Percentiles rank a stretch among this genome's conserved stretches.
These are phyloP conservation scores for Mucor sp. DNA, from an alignment of 371 early-diverging fungal species.

Conservation along the genomic window DNA sequence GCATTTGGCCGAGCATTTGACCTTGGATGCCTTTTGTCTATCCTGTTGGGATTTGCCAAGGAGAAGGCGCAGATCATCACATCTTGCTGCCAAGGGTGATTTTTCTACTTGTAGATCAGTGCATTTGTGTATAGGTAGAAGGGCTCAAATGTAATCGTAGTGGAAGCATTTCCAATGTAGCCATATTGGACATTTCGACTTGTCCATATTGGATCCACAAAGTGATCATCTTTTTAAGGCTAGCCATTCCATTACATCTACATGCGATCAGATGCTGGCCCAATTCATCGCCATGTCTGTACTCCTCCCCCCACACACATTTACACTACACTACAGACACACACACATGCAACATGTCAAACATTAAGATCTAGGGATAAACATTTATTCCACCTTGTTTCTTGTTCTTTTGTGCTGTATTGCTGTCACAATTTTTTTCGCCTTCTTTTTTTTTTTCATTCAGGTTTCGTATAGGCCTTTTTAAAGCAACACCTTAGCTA, in stretches of 20 bases:
- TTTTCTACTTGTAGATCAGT: too few species aligned
- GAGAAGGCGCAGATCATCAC: too few species aligned
- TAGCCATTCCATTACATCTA: too few species aligned
- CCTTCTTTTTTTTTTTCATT: neutral
- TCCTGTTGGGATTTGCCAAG: too few species aligned
- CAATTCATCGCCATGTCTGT: neutral
- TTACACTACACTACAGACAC: too few species aligned
- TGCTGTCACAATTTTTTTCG: conserved; percentile 14
- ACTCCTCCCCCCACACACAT: neutral
- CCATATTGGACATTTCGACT: too few species aligned
- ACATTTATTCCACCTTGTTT: neutral
- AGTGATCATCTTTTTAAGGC: neutral
- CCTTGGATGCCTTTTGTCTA: neutral
- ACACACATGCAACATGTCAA: neutral
- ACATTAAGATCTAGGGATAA: neutral
- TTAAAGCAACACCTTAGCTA: neutral
- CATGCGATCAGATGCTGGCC: too few species aligned
- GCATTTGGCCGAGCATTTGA: neutral
- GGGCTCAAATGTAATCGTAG: too few species aligned
- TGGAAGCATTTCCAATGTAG: too few species aligned
- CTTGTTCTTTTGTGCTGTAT: neutral
- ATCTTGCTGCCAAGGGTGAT: too few species aligned
- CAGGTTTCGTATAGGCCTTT: neutral
- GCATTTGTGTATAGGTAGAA: too few species aligned
- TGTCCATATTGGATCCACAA: too few species aligned